These are phyloP conservation scores for Cryptococcus sp. DNA, from an alignment of 1,284 basidiomycete species.

Conservation along the genomic window DNA sequence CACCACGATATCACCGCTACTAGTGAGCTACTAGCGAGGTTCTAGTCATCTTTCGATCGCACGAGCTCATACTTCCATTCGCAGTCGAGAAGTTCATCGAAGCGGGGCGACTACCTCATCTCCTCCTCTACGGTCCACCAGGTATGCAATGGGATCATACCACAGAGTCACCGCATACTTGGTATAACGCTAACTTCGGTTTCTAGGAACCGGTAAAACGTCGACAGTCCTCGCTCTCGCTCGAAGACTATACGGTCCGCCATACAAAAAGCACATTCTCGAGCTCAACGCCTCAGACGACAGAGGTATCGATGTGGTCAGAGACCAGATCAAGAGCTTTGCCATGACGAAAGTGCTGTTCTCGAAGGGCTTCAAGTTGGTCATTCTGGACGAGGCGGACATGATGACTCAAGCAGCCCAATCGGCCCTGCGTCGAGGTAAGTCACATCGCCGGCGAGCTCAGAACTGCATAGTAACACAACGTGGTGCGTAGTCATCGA, in stretches of 20 bases:
- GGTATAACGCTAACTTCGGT: not conserved
- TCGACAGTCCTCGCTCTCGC: constrained; percentile 97
- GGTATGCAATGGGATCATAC: constrained; percentile 50
- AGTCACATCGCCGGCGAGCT: constrained; percentile 12
- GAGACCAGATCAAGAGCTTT: constrained; percentile 98
- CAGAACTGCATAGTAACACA: not conserved
- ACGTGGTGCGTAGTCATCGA: constrained; percentile 71
- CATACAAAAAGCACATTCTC: constrained; percentile 84
- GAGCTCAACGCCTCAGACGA: constrained; percentile 99
- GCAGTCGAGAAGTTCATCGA: constrained; percentile 97
- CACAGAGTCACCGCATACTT: not conserved
- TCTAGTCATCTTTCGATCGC: not conserved
- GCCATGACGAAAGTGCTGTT: constrained; percentile 90
- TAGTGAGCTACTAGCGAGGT: constrained; percentile 61
- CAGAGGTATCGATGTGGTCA: constrained; percentile 95
- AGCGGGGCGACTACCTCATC: constrained; percentile 89
- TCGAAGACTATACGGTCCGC: constrained; percentile 81
- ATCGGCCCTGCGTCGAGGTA: constrained; percentile 82
- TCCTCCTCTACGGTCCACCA: constrained; percentile 96
- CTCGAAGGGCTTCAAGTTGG: constrained; percentile 90
- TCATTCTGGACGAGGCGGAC: constrained; percentile 97
- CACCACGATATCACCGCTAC: constrained; percentile 91
- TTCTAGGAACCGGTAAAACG: constrained; percentile 83
- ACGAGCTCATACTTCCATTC: constrained; percentile 10
- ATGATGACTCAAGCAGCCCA: constrained; percentile 99